Conservation (phyloP, 495 filamentous ascomycete genomes). For the Mytilinidion resinicola region DNA sequence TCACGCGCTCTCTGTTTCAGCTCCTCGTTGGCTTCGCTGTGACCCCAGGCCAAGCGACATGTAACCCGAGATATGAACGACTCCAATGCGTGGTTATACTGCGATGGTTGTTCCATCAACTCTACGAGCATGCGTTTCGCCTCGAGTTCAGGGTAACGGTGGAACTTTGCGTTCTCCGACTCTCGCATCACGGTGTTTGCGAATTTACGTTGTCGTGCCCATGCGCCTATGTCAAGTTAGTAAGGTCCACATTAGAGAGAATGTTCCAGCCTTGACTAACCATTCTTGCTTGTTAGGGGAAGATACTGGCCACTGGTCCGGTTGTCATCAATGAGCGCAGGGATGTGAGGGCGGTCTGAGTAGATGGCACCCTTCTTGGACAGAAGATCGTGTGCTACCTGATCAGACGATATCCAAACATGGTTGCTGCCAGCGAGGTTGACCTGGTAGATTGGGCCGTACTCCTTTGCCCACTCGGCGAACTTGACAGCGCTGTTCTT, state of each 20-base stretch:
- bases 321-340: constrained; percentile 43
- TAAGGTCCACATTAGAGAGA: constrained; percentile 1
- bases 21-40: constrained; percentile 39
- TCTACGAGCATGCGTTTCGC: constrained; percentile 47
- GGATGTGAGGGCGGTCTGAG: constrained; percentile 51
- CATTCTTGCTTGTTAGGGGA: constrained; percentile 48
- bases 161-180: constrained; percentile 40
- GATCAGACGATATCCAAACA: constrained; percentile 54
- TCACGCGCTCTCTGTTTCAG: constrained; percentile 52
- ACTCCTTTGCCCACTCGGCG: constrained; percentile 55
- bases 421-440: constrained; percentile 51
- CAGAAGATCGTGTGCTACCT: constrained; percentile 53
- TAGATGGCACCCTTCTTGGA: constrained; percentile 54
- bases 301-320: constrained; percentile 51
- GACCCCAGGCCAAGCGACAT: constrained; percentile 54
- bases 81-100: constrained; percentile 51
- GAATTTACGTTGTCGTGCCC: constrained; percentile 54
- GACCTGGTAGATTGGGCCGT: constrained; percentile 57
- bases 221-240: constrained; percentile 40
- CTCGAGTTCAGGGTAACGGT: constrained; percentile 49
- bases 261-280: constrained; percentile 23
- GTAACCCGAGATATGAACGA: constrained; percentile 55
- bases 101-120: constrained; percentile 38
- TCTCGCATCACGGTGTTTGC: constrained; percentile 50
- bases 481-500: constrained; percentile 51